Evolutionary conservation across 2,329 filamentous ascomycete species (phyloP), one percentile per base, ranked within the genome.

Genomic region (Phaeophleospora eucalypticola): DNA sequence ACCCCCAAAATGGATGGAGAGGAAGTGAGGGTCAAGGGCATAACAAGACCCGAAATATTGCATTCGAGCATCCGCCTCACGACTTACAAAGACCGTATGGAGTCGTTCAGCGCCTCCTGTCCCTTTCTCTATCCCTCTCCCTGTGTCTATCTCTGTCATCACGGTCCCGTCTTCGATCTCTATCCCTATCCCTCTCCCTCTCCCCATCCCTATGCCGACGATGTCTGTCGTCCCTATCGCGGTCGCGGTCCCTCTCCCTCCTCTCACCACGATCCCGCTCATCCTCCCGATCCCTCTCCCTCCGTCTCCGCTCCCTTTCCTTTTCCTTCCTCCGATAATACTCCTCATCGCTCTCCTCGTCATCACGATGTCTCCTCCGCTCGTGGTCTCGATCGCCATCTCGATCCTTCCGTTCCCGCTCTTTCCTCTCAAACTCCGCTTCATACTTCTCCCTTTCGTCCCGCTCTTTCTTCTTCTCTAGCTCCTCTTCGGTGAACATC

Each of bases 401-500:
- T 14, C 46, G 37, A 20, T 47, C 48, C 29, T 66, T 66, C 41
- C 67, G 65, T 39, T 68, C 65, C 42, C 63, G 64, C 41, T 71
- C 65, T 27, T 66, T 66, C 29, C 60, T 58, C 33, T 70, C 67
- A 50, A 72, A 66, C 34, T 69, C 70, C 15, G 63, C 58, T 37
- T 71, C 64, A 38, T 70, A 62, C 42, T 75, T 74, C 47, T 74
- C 67, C 35, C 73, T 68, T 58, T 78, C 76, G 39, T 76, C 65
- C 53, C 73, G 66, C 47, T 65, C 66, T 39, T 58, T 53, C 47
- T 59, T 59, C 52, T 58, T 56, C 55, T 79, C 73, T 14, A 83
- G 65, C 58, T 84, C 81, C 46, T 82, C 79, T 63, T 84, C 80
- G 0, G 79, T 82, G 32, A 83, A 71, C 42, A 75, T 69, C 66